These are phyloP conservation scores for Fusarium papillatum DNA, from an alignment of 2,329 filamentous ascomycete genomes.

Conservation along the genomic window DNA sequence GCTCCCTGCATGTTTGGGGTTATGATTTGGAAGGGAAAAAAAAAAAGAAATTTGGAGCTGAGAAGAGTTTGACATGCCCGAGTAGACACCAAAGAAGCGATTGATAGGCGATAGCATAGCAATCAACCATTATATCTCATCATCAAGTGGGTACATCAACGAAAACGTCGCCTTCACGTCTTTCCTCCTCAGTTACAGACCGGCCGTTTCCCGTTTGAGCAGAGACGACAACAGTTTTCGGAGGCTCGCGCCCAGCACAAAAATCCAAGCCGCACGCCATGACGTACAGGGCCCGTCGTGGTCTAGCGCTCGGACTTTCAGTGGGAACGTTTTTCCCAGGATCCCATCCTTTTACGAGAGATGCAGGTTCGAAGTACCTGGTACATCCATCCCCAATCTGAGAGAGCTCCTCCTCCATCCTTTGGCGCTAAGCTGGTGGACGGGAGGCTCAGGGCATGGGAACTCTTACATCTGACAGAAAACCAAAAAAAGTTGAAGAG, in stretches of 20 bases:
- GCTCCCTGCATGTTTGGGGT: conserved; percentile 30
- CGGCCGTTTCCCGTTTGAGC: conserved; percentile 26
- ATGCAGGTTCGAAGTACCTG: conserved; percentile 29
- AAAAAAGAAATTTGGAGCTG: not conserved
- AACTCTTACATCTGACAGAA: conserved; percentile 1
- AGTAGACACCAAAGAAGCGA: not conserved
- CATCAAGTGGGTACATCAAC: not conserved
- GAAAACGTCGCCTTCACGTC: not conserved
- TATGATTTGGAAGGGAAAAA: not conserved
- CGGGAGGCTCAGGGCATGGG: not conserved
- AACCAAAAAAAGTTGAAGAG: not conserved
- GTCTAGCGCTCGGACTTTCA: conserved; percentile 21
- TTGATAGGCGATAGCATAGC: not conserved
- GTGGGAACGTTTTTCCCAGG: conserved; percentile 23
- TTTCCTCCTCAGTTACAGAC: not conserved
- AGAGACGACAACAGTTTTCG: conserved; percentile 17
- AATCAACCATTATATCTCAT: not conserved
- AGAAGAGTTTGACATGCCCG: not conserved
- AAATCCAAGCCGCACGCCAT: conserved; percentile 39
- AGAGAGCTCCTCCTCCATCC: no score
- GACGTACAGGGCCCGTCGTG: conserved; percentile 30
- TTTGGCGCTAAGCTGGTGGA: not conserved
- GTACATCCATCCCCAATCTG: conserved; percentile 7
- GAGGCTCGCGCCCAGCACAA: conserved; percentile 6
- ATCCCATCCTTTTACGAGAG: conserved; percentile 29